Percentiles rank a stretch among this genome's conserved stretches.
phyloP scores from a whole-genome alignment of 2,329 filamentous ascomycete species.

The Fusarium keratoplasticum region DNA sequence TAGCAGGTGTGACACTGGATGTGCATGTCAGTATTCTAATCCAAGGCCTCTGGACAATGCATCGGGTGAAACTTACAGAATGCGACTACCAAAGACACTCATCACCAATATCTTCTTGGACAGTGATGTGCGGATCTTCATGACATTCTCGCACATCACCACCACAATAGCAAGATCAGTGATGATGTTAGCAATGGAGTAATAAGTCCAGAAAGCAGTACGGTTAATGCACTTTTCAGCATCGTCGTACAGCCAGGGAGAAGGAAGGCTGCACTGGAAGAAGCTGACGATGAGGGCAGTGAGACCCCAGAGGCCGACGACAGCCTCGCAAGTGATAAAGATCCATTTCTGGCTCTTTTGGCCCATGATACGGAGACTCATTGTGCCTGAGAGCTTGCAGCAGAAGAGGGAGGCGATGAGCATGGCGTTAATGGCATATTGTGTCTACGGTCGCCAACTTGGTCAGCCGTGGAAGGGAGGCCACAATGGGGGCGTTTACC shows the following conservation, averaged over 20 bases:
- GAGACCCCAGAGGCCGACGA: constrained; percentile 40
- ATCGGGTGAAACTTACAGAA: constrained; percentile 37
- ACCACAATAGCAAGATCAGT: constrained; percentile 45
- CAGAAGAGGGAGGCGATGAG: constrained; percentile 41
- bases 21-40: constrained; percentile 3
- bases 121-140: constrained; percentile 45
- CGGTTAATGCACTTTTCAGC: constrained; percentile 37
- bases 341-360: constrained; percentile 38
- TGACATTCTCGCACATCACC: constrained; percentile 44
- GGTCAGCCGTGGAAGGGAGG: constrained; percentile 4
- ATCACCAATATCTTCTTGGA: constrained; percentile 46
- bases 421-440: constrained; percentile 44
- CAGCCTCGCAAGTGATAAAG: constrained; percentile 29
- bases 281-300: constrained; percentile 41
- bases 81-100: constrained; percentile 46
- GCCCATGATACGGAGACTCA: constrained; percentile 41
- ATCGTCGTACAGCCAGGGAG: constrained; percentile 44
- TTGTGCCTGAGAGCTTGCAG: constrained; percentile 44
- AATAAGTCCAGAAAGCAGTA: constrained; percentile 42
- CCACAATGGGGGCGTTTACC: constrained; percentile 21
- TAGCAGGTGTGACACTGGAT: constrained; percentile 42
- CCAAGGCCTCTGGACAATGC: neutral
- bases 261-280: constrained; percentile 43
- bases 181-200: constrained; percentile 45
- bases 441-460: constrained; percentile 23